Conservation (phyloP, 345 rosid species). For the Pugionium dolabratum region DNA sequence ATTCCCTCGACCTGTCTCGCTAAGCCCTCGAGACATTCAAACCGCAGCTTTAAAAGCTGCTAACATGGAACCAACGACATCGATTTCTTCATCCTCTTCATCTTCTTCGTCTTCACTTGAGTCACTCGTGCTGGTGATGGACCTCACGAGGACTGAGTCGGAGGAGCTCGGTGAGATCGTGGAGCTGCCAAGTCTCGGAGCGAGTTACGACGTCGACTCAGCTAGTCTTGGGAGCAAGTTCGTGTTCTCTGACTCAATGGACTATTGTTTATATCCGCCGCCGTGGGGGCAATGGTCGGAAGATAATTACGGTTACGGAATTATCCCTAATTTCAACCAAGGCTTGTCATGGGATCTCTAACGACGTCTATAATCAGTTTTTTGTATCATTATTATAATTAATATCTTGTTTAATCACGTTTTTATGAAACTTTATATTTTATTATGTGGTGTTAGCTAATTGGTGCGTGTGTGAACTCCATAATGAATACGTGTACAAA, state of each 20-base stretch:
- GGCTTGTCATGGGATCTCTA: conserved; percentile 36
- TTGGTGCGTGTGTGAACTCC: conserved; percentile 34
- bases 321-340: conserved; percentile 26
- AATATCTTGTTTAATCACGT: conserved; percentile 23
- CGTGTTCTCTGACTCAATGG: conserved; percentile 51
- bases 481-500: conserved; percentile 40
- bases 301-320: conserved; percentile 38
- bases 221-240: conserved; percentile 47
- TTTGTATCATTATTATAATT: conserved; percentile 8
- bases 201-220: conserved; percentile 44
- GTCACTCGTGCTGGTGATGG: conserved; percentile 54
- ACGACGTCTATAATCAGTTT: conserved; percentile 5
- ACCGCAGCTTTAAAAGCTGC: conserved; percentile 94
- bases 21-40: conserved; percentile 81
- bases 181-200: conserved; percentile 69
- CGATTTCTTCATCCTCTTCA: conserved; percentile 15
- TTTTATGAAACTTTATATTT: conserved; percentile 10
- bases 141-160: conserved; percentile 45
- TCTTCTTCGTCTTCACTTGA: conserved; percentile 42
- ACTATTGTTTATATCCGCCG: conserved; percentile 47
- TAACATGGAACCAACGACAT: conserved; percentile 56
- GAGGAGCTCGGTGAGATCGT: conserved; percentile 80
- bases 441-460: conserved; percentile 9
- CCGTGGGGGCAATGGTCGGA: conserved; percentile 52
- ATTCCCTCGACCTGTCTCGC: conserved; percentile 74